Evolutionary conservation across 2,329 filamentous ascomycete genomes (phyloP).

Genomic region (Celoporthe dispersa): DNA sequence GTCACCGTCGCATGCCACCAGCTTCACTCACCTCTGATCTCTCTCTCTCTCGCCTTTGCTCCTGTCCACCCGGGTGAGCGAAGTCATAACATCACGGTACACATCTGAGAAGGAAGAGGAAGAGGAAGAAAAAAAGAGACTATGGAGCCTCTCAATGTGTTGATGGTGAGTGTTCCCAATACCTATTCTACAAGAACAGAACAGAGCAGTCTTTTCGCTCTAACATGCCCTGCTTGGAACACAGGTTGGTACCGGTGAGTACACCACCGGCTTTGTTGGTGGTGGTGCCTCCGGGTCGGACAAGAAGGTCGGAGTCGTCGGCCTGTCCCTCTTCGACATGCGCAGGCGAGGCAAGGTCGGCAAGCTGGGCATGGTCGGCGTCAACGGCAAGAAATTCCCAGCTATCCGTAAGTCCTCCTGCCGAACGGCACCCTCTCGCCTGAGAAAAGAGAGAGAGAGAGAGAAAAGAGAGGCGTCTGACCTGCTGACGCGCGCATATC

Average conservation of each 20-base stretch:
- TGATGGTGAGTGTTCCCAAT: slow-evolving; percentile 61
- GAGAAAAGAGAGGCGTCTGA: too few relatives aligned
- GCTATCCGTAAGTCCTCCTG: slow-evolving; percentile 71
- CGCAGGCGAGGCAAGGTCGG: slow-evolving; percentile 86
- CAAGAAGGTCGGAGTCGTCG: slow-evolving; percentile 96
- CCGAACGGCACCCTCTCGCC: not conserved
- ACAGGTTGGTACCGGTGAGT: slow-evolving; percentile 89
- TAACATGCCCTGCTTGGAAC: not conserved
- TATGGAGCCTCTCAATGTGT: slow-evolving; percentile 67
- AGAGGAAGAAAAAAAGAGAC: slow-evolving; percentile 29
- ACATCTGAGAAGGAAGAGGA: not conserved
- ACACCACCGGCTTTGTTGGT: slow-evolving; percentile 93
- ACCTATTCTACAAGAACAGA: not conserved
- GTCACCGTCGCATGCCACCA: not conserved
- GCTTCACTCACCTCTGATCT: not conserved
- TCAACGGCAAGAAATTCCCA: slow-evolving; percentile 86
- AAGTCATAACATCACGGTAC: not conserved
- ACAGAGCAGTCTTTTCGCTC: slow-evolving; percentile 30
- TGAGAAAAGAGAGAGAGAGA: slow-evolving; percentile 1
- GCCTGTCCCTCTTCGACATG: slow-evolving; percentile 86
- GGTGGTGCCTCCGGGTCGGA: slow-evolving; percentile 83
- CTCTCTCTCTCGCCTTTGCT: not conserved
- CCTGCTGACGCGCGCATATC: slow-evolving; percentile 64
- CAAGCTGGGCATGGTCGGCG: slow-evolving; percentile 86
- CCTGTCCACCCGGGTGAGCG: not conserved